Evolutionary conservation across 352 stramenopile genomes (phyloP).

Genomic region (Plasmopara muralis): DNA sequence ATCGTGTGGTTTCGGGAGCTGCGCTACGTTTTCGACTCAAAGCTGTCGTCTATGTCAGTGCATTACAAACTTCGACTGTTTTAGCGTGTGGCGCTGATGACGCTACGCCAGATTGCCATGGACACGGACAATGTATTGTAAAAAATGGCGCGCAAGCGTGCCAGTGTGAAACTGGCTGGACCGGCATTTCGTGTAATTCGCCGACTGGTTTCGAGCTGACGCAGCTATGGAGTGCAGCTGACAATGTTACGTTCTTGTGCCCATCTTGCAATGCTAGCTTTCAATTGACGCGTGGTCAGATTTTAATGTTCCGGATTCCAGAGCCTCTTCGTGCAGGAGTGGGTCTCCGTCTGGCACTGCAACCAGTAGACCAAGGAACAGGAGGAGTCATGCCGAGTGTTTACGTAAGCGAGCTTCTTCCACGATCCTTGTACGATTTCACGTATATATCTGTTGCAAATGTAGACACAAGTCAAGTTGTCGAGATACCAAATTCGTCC

Average conservation of each 20-base stretch:
- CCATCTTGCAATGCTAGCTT: constrained; percentile 39
- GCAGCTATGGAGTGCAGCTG: constrained; percentile 51
- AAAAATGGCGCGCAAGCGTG: constrained; percentile 27
- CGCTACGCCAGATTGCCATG: constrained; percentile 33
- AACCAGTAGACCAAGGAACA: constrained; percentile 13
- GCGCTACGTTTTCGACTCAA: constrained; percentile 39
- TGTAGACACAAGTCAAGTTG: constrained; percentile 23
- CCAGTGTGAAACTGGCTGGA: constrained; percentile 55
- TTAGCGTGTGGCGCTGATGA: constrained; percentile 3
- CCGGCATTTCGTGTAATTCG: constrained; percentile 50
- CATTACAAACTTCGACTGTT: not conserved
- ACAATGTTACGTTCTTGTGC: constrained; percentile 48
- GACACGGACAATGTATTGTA: constrained; percentile 44
- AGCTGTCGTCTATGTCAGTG: constrained; percentile 30
- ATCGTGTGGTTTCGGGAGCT: constrained; percentile 46
- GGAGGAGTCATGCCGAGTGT: constrained; percentile 34
- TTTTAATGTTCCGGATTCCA: constrained; percentile 61
- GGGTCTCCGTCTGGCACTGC: constrained; percentile 28
- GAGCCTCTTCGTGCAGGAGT: constrained; percentile 49
- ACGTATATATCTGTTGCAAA: constrained; percentile 42
- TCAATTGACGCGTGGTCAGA: constrained; percentile 35
- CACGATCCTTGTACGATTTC: constrained; percentile 73
- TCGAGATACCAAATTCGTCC: constrained; percentile 44
- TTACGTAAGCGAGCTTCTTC: constrained; percentile 65
- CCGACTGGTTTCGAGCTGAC: constrained; percentile 45